Conservation (phyloP, 352 stramenopile species). For the Thraustochytrium sp. region DNA sequence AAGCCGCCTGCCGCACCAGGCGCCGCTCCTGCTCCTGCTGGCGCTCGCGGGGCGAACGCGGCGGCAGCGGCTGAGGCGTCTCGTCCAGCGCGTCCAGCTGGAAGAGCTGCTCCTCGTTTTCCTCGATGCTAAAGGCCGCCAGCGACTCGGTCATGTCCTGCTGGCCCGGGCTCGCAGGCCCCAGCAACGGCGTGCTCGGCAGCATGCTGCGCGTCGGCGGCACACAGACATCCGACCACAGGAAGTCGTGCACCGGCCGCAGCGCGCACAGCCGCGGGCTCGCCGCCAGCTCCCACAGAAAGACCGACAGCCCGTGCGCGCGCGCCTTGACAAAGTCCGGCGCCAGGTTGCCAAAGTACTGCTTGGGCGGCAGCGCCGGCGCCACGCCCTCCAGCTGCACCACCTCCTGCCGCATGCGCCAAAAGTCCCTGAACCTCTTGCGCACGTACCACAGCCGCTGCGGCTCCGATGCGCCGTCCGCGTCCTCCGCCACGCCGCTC, state of each 20-base stretch:
- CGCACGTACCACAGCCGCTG: conserved; percentile 23
- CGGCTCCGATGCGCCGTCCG: background rate
- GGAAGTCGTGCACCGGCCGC: conserved; percentile 8
- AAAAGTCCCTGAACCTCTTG: conserved; percentile 24
- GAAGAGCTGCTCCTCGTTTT: background rate
- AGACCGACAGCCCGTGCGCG: conserved; percentile 12
- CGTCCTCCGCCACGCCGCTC: background rate
- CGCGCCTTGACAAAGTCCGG: conserved; percentile 16
- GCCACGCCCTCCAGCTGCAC: background rate
- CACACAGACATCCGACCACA: conserved; percentile 33
- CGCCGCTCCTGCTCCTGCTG: background rate
- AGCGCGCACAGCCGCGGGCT: conserved; percentile 21
- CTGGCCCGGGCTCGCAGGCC: background rate
- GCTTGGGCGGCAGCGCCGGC: background rate
- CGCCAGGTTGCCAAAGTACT: conserved; percentile 32
- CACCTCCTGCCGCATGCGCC: conserved; percentile 5
- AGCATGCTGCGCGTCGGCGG: conserved; percentile 23
- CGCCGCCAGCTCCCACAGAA: conserved; percentile 25
- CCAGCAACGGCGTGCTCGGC: background rate
- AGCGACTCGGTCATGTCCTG: background rate
- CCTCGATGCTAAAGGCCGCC: background rate
- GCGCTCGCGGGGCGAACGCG: background rate
- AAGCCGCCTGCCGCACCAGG: background rate
- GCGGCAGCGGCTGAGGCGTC: background rate
- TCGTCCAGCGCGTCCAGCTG: background rate